phyloP scores from a whole-genome alignment of 257 asterid genomes.

The Nicotiana attenuata region DNA sequence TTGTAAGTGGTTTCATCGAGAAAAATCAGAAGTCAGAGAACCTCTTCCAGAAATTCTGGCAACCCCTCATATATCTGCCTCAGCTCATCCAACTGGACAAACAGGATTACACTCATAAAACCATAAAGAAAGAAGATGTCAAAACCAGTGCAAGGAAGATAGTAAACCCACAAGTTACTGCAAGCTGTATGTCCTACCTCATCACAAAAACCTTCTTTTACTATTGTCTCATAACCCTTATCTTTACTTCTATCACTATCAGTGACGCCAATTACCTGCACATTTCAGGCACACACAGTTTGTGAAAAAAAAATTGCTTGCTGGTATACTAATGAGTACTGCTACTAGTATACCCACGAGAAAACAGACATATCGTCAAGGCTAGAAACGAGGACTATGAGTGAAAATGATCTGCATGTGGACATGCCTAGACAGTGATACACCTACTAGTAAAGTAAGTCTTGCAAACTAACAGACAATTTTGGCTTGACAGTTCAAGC shows the following conservation, averaged over 20 bases:
- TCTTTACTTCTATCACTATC: slow-evolving; percentile 85
- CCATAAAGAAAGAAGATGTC: background rate
- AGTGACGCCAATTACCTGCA: slow-evolving; percentile 80
- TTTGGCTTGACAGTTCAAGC: background rate
- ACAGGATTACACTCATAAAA: slow-evolving; percentile 14
- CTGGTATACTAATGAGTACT: background rate
- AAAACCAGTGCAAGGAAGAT: slow-evolving; percentile 7
- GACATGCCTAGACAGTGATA: too few species aligned
- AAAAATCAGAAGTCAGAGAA: slow-evolving; percentile 30
- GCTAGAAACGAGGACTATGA: background rate
- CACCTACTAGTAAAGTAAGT: too few species aligned
- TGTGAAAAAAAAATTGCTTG: background rate
- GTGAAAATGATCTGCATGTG: background rate
- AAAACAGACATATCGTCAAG: background rate
- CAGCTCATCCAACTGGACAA: slow-evolving; percentile 91
- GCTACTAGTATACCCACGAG: background rate
- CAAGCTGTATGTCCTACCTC: slow-evolving; percentile 45
- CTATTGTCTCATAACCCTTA: slow-evolving; percentile 81
- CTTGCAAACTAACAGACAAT: background rate
- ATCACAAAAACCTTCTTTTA: slow-evolving; percentile 88
- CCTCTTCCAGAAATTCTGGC: slow-evolving; percentile 97
- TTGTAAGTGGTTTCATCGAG: background rate
- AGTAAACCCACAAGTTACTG: background rate
- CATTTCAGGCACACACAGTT: slow-evolving; percentile 18
- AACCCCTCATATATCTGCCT: slow-evolving; percentile 95